Base-by-base conservation (phyloP, 2,329 filamentous ascomycete genomes). In the Exophiala calicioides region DNA sequence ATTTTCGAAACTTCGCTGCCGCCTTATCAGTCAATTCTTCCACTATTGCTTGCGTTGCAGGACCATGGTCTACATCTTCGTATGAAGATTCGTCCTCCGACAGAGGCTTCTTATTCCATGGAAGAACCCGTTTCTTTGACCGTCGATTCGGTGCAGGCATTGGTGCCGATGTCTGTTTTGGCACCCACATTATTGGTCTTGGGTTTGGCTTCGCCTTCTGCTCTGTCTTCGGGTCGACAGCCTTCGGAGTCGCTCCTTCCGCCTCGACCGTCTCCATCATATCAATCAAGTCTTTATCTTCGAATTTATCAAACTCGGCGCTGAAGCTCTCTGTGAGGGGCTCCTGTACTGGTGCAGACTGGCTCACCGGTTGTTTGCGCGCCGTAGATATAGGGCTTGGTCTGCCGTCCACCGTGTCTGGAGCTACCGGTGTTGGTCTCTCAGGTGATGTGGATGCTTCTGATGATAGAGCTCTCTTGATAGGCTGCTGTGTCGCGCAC, bases 201-300 rank as follows among this genome's bases (percentile, higher is more conserved):
- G n/a, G n/a, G n/a, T n/a, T n/a, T n/a, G n/a, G n/a, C n/a, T n/a
- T n/a, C n/a, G n/a, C n/a, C n/a, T n/a, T n/a, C n/a, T n/a, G n/a
- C n/a, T n/a, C n/a, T 2, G 9, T 3, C n/a, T 15, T 35, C 15
- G 10, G 9, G 24, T 30, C 15, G 19, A 26, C 16, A 31, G 37
- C 6, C 20, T 8, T 36, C 3, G 18, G 16, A 19, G 21, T 27
- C 7, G 21, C 37, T 6, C 43, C 31, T 7, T 38, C 26, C 4
- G 48, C 44, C 30, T 55, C 52, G 12, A 50, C 34, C 20, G 41
- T 19, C 29, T 50, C 44, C 7, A 27, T 48, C 12, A 55, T 27
- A 9, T 47, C 52, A 21, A 55, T 48, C 5, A 52, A 21, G 15
- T 52, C 52, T 21, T 48, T 41, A 13, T 55, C 52, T 18, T 52